These are phyloP conservation scores for Verbascum thapsus DNA, from an alignment of 257 asterid genomes.

Conservation along the genomic window DNA sequence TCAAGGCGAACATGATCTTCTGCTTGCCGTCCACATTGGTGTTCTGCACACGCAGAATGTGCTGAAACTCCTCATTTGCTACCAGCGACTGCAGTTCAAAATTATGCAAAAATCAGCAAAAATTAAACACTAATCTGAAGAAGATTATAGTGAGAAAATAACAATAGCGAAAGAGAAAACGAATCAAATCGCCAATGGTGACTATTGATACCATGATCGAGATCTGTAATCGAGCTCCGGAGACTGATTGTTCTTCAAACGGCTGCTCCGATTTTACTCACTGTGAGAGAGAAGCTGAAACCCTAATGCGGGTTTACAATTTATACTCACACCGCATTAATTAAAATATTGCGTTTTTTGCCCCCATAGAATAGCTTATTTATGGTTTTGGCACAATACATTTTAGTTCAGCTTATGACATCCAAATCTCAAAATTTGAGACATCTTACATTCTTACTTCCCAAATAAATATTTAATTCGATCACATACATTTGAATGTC, in stretches of 20 bases:
- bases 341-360: constrained; percentile 8
- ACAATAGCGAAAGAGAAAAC: not conserved
- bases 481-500: no score
- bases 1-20: constrained; percentile 94
- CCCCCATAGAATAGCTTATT: not conserved
- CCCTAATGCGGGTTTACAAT: constrained; percentile 33
- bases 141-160: not conserved
- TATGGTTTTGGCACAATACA: not conserved
- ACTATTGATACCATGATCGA: constrained; percentile 39
- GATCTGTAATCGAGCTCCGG: constrained; percentile 29
- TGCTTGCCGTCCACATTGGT: constrained; percentile 94
- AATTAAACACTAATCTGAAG: not conserved
- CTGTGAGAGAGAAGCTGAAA: constrained; percentile 19
- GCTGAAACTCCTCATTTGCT: constrained; percentile 90
- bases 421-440: no score
- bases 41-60: constrained; percentile 93
- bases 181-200: not conserved
- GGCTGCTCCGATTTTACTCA: constrained; percentile 32
- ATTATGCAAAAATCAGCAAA: not conserved
- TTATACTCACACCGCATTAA: constrained; percentile 22
- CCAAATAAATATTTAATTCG: no score
- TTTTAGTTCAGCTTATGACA: not conserved
- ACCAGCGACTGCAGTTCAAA: constrained; percentile 60
- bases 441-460: no score
- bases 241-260: constrained; percentile 13